Evolutionary conservation across 2,329 filamentous ascomycete genomes (phyloP).

Genomic region (Pyrenochaeta sp.): DNA sequence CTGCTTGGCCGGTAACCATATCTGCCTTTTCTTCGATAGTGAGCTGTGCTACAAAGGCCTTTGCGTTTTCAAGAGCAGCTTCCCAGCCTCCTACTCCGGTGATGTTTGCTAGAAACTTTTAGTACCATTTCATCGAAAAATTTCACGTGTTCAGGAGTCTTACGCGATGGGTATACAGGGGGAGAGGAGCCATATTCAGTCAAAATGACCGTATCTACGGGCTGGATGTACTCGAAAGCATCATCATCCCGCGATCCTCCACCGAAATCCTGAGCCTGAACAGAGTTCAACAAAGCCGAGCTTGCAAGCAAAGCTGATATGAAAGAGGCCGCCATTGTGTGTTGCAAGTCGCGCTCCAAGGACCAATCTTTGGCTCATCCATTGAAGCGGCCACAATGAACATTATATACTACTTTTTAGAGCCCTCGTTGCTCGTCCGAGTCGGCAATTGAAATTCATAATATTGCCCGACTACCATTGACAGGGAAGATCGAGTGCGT

Average conservation of each 20-base stretch:
- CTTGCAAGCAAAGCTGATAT: conserved; percentile 27
- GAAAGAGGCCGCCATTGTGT: conserved; percentile 38
- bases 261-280: conserved; percentile 34
- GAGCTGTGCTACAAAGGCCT: conserved; percentile 39
- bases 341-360: background rate
- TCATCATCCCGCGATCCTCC: conserved; percentile 22
- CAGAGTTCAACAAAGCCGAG: conserved; percentile 29
- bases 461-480: conserved; percentile 1
- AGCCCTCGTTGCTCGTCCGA: background rate
- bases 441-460: conserved; percentile 4
- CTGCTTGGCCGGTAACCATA: conserved; percentile 50
- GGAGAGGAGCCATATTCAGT: conserved; percentile 38
- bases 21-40: conserved; percentile 43
- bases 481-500: conserved; percentile 8
- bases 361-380: background rate
- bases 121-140: too few relatives aligned
- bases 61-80: conserved; percentile 40
- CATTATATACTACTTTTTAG: conserved; percentile 28
- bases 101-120: conserved; percentile 50
- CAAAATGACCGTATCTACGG: conserved; percentile 38
- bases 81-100: conserved; percentile 43
- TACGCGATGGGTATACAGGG: conserved; percentile 38
- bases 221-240: conserved; percentile 39
- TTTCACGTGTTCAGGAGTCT: too few relatives aligned
- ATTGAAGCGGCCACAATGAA: conserved; percentile 8